These are phyloP conservation scores for Penicillium salamii DNA, from an alignment of 495 filamentous ascomycete genomes.

Conservation along the genomic window DNA sequence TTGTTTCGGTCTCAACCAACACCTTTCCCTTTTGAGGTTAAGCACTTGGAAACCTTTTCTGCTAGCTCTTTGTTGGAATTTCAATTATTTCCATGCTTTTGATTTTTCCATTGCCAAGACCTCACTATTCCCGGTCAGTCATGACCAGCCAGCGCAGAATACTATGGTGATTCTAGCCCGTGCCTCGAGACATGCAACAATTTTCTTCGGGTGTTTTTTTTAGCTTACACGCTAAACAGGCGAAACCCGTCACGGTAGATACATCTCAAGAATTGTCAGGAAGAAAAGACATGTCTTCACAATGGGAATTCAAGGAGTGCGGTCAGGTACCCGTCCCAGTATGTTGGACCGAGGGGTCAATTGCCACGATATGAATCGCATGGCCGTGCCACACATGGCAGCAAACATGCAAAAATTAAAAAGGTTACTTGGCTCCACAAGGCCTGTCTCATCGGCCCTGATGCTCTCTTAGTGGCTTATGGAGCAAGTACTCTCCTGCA, in stretches of 20 bases:
- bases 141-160: conserved; percentile 6
- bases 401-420: conserved; percentile 6
- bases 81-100: background rate
- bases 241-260: background rate
- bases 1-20: background rate
- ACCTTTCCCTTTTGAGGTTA: background rate
- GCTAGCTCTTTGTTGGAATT: background rate
- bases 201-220: background rate
- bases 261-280: background rate
- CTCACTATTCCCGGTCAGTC: conserved; percentile 7
- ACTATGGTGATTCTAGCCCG: conserved; percentile 1
- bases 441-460: conserved; percentile 15
- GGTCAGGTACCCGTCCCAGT: background rate
- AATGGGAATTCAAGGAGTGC: background rate
- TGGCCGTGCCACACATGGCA: conserved; percentile 23
- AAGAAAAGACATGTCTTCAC: background rate
- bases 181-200: conserved; percentile 8
- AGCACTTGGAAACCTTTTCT: background rate
- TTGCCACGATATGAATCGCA: conserved; percentile 16
- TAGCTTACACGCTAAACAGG: background rate
- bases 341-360: conserved; percentile 1
- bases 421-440: conserved; percentile 12
- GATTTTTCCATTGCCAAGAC: conserved; percentile 1
- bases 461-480: conserved; percentile 12
- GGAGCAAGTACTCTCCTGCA: background rate